These are phyloP conservation scores for Lasiodiplodia hormozganensis DNA, from an alignment of 2,329 filamentous ascomycete species.

Conservation along the genomic window DNA sequence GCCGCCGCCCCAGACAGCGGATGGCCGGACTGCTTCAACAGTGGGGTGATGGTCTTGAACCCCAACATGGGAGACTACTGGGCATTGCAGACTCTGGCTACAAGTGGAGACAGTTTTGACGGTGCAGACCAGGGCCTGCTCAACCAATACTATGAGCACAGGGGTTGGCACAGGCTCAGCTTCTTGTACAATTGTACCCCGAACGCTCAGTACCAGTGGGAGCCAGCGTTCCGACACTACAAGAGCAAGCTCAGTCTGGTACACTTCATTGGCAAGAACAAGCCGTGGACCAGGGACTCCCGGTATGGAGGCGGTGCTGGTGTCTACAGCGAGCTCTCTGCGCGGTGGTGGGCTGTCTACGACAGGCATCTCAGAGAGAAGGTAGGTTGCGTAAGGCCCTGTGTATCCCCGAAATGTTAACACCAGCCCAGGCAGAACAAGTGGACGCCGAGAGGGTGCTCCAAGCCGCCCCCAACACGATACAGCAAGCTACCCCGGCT, in stretches of 20 bases:
- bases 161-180: constrained; percentile 80
- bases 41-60: constrained; percentile 90
- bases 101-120: constrained; percentile 90
- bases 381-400: neutral
- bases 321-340: constrained; percentile 83
- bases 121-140: constrained; percentile 94
- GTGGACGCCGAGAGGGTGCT: constrained; percentile 9
- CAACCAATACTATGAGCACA: constrained; percentile 89
- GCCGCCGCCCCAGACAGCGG: constrained; percentile 90
- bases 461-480: constrained; percentile 23
- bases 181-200: constrained; percentile 98
- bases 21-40: constrained; percentile 98
- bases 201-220: constrained; percentile 95
- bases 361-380: constrained; percentile 76
- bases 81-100: constrained; percentile 81
- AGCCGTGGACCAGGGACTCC: constrained; percentile 73
- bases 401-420: neutral
- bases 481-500: constrained; percentile 34
- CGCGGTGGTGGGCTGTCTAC: constrained; percentile 93
- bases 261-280: constrained; percentile 91
- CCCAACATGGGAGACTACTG: constrained; percentile 89
- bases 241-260: constrained; percentile 87
- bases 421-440: constrained; percentile 9
- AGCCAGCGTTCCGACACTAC: constrained; percentile 93
- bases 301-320: constrained; percentile 59